These are phyloP conservation scores for Kalanchoe fedtschenkoi DNA, from an alignment of 164 flowering plant genomes.

Conservation along the genomic window DNA sequence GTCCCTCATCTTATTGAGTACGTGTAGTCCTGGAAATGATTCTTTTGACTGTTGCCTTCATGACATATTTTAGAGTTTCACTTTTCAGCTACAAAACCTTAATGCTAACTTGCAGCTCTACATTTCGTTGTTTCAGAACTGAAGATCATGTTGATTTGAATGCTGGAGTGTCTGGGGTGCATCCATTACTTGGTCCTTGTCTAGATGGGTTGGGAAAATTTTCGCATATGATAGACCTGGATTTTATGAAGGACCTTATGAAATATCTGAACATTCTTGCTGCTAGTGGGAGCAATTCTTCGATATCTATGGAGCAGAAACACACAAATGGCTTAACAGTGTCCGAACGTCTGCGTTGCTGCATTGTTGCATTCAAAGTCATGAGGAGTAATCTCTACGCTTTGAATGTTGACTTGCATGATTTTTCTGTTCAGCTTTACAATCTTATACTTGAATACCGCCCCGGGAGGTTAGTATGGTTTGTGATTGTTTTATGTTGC, in stretches of 20 bases:
- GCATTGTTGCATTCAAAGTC: conserved; percentile 89
- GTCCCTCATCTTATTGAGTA: too few species aligned
- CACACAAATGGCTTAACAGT: conserved; percentile 32
- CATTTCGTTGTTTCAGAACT: conserved; percentile 21
- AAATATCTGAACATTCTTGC: conserved; percentile 74
- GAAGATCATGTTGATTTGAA: conserved; percentile 18
- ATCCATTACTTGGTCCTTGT: conserved; percentile 78
- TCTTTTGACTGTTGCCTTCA: too few species aligned
- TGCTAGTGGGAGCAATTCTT: conserved; percentile 21
- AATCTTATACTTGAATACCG: conserved; percentile 71
- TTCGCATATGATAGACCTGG: conserved; percentile 75
- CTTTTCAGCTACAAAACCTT: background rate
- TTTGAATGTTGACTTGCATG: conserved; percentile 81
- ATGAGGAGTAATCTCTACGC: conserved; percentile 92
- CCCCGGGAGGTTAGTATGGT: conserved; percentile 67
- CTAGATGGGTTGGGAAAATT: conserved; percentile 81
- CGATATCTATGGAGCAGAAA: conserved; percentile 16
- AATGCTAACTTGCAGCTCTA: background rate
- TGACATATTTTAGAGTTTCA: background rate
- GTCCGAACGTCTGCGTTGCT: conserved; percentile 81
- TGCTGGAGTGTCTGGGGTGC: conserved; percentile 26
- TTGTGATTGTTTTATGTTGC: background rate
- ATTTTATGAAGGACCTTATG: conserved; percentile 89
- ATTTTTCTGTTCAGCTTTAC: conserved; percentile 79
- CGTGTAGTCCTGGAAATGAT: too few species aligned